phyloP scores from a whole-genome alignment of 2,329 filamentous ascomycete genomes.

The Leptographium radiaticola region DNA sequence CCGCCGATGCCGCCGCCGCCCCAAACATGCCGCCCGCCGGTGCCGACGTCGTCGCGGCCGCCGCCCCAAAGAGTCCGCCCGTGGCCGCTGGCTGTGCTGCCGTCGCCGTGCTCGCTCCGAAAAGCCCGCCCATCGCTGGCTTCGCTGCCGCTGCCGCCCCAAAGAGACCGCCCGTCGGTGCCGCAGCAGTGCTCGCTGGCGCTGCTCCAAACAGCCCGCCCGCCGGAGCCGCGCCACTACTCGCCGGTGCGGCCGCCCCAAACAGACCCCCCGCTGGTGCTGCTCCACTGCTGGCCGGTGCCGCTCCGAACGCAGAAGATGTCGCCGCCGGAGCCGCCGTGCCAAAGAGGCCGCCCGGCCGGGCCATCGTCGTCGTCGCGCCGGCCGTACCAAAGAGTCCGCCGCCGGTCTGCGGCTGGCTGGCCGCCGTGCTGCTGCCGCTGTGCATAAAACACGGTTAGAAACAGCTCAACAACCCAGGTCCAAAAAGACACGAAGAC shows the following conservation, averaged over 20 bases:
- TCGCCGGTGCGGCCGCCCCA: no score
- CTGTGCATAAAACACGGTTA: neutral
- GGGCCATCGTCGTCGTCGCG: constrained; percentile 5
- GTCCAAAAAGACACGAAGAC: no score
- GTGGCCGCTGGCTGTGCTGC: neutral
- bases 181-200: neutral
- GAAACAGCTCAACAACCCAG: neutral
- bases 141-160: neutral
- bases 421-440: constrained; percentile 8
- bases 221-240: neutral
- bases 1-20: neutral
- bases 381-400: neutral
- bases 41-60: constrained; percentile 2
- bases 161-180: constrained; percentile 3
- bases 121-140: neutral
- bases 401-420: constrained; percentile 14
- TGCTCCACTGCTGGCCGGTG: constrained; percentile 5
- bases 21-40: constrained; percentile 15
- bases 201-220: constrained; percentile 6
- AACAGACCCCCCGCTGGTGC: constrained; percentile 13
- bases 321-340: neutral
- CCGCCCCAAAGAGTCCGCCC: constrained; percentile 3
- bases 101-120: neutral
- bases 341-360: constrained; percentile 9
- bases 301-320: constrained; percentile 5